These are phyloP conservation scores for Leccinum ochraceum DNA, from an alignment of 768 basidiomycete species.

Conservation along the genomic window DNA sequence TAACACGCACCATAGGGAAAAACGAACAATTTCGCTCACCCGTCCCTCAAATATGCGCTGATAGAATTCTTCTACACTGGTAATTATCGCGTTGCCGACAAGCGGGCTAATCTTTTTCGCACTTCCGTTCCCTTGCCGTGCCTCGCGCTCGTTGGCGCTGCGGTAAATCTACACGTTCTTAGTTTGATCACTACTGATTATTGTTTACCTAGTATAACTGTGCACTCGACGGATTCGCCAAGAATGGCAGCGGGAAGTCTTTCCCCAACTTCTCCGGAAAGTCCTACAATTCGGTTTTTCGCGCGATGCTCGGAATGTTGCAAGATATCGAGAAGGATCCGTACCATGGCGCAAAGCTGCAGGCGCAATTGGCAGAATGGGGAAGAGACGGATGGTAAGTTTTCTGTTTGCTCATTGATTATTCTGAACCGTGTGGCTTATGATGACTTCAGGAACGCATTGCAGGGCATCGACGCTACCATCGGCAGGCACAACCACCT, in stretches of 20 bases:
- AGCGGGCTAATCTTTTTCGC: neutral
- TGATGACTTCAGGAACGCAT: too few relatives aligned
- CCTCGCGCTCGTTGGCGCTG: neutral
- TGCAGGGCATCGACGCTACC: too few relatives aligned
- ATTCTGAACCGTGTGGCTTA: neutral
- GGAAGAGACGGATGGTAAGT: neutral
- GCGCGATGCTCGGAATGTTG: neutral
- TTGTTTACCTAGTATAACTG: neutral
- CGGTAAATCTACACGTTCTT: too few relatives aligned
- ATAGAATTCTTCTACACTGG: neutral
- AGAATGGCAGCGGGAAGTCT: neutral
- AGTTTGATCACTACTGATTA: too few relatives aligned
- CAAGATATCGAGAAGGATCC: neutral
- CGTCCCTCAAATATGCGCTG: neutral
- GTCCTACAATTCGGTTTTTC: neutral
- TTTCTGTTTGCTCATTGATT: neutral
- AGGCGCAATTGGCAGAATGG: neutral
- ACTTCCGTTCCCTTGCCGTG: neutral
- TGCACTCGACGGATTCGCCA: neutral
- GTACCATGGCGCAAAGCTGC: neutral
- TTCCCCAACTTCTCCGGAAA: neutral
- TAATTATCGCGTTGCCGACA: neutral
- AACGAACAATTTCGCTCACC: neutral
- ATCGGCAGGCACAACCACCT: too few relatives aligned
- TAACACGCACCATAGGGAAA: neutral